Evolutionary conservation across 2,329 filamentous ascomycete genomes (phyloP).

Genomic region (Phyllosticta paracitricarpa): DNA sequence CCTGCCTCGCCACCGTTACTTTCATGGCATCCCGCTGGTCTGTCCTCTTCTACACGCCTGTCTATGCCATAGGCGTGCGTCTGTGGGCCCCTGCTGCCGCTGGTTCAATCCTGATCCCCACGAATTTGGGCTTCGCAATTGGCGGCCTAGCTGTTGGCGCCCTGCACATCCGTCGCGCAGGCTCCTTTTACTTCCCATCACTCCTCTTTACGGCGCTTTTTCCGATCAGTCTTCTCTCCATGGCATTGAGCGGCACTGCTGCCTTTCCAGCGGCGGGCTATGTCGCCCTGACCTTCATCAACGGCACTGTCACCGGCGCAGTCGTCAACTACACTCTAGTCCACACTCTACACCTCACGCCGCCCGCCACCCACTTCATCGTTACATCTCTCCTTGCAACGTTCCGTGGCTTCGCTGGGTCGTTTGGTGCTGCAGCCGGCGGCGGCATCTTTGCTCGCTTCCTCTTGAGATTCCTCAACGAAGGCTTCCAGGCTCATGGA

Average conservation of each 20-base stretch:
- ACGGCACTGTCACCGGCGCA: slow-evolving; percentile 64
- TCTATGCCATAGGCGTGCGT: slow-evolving; percentile 68
- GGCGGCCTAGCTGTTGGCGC: slow-evolving; percentile 65
- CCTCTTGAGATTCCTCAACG: slow-evolving; percentile 45
- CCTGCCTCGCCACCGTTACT: slow-evolving; percentile 63
- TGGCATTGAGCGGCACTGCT: slow-evolving; percentile 48
- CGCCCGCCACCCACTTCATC: slow-evolving; percentile 58
- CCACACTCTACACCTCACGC: slow-evolving; percentile 65
- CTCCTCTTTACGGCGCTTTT: slow-evolving; percentile 55
- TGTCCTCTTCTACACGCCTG: slow-evolving; percentile 70
- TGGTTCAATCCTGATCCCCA: slow-evolving; percentile 69
- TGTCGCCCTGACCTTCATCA: slow-evolving; percentile 52
- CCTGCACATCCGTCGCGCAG: slow-evolving; percentile 62
- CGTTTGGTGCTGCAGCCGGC: slow-evolving; percentile 69
- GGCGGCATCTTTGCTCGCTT: slow-evolving; percentile 64
- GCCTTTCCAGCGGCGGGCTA: slow-evolving; percentile 44
- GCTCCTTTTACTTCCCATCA: slow-evolving; percentile 61
- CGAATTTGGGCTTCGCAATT: slow-evolving; percentile 66
- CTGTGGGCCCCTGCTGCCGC: slow-evolving; percentile 59
- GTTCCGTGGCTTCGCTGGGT: slow-evolving; percentile 72
- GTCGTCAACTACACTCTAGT: slow-evolving; percentile 72
- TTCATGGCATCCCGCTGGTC: slow-evolving; percentile 76
- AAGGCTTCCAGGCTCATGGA: slow-evolving; percentile 44
- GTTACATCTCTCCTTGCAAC: slow-evolving; percentile 67
- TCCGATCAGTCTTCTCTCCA: slow-evolving; percentile 45